These are phyloP conservation scores for Sphenostylis stenocarpa DNA, from an alignment of 306 rosid genomes.

Conservation along the genomic window DNA sequence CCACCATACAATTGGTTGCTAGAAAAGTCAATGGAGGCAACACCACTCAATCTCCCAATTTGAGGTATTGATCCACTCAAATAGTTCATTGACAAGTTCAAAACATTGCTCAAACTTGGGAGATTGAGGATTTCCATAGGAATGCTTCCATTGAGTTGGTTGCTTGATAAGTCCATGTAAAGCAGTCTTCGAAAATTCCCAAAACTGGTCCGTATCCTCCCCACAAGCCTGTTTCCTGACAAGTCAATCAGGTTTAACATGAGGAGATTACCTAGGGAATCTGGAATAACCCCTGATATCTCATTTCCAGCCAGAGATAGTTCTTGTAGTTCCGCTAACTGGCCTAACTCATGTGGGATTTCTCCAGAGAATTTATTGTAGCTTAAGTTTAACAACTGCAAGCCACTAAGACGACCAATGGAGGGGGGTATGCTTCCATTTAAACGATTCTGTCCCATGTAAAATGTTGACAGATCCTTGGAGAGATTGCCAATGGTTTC, in stretches of 20 bases:
- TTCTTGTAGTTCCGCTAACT: conserved; percentile 47
- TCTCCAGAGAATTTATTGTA: conserved; percentile 57
- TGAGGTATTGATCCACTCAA: conserved; percentile 67
- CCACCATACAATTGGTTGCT: conserved; percentile 49
- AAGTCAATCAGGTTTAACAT: conserved; percentile 56
- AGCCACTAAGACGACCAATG: conserved; percentile 54
- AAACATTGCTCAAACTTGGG: conserved; percentile 49
- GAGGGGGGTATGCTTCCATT: conserved; percentile 65
- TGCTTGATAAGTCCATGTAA: conserved; percentile 64
- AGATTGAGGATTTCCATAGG: conserved; percentile 54
- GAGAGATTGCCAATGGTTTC: conserved; percentile 72
- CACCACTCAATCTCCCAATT: conserved; percentile 36
- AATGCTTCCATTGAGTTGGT: conserved; percentile 64
- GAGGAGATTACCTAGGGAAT: conserved; percentile 54
- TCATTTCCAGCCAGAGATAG: conserved; percentile 49
- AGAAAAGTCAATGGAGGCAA: conserved; percentile 62
- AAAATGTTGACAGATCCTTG: conserved; percentile 42
- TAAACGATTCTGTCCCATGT: conserved; percentile 69
- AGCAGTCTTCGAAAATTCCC: conserved; percentile 50
- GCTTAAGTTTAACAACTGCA: conserved; percentile 60
- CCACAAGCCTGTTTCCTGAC: conserved; percentile 53
- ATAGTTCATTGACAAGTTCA: conserved; percentile 61
- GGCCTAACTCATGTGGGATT: conserved; percentile 64
- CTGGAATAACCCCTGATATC: conserved; percentile 61
- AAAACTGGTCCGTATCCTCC: conserved; percentile 50